phyloP scores from a whole-genome alignment of 164 flowering plant genomes.

The Santalum album region DNA sequence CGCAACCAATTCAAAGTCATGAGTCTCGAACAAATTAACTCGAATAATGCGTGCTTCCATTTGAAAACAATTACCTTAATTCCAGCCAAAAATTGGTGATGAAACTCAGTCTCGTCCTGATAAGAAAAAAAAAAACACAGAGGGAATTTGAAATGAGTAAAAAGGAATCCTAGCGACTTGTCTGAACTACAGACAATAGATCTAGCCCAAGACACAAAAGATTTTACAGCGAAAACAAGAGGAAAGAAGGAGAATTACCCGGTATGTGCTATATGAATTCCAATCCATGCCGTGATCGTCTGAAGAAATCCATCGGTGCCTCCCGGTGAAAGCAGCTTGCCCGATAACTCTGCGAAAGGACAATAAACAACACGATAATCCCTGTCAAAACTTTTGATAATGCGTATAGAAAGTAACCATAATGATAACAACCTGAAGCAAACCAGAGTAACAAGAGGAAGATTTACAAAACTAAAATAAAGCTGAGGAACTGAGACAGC shows the following conservation, averaged over 20 bases:
- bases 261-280: constrained; percentile 20
- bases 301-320: constrained; percentile 54
- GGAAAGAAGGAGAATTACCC: constrained; percentile 27
- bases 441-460: too few species aligned
- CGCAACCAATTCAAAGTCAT: too few species aligned
- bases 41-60: background rate
- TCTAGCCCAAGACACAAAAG: too few species aligned
- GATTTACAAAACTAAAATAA: background rate
- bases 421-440: background rate
- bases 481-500: too few species aligned
- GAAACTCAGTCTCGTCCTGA: constrained; percentile 46
- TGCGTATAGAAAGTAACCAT: background rate
- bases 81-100: constrained; percentile 46
- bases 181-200: too few species aligned
- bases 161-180: too few species aligned
- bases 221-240: background rate
- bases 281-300: constrained; percentile 29
- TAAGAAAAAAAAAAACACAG: constrained; percentile 9
- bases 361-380: constrained; percentile 9
- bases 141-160: constrained; percentile 1
- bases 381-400: background rate
- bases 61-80: constrained; percentile 47
- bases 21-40: too few species aligned
- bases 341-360: constrained; percentile 46
- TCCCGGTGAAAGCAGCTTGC: constrained; percentile 54